phyloP scores from a whole-genome alignment of 768 basidiomycete genomes.

The Lentinula guzmanii region DNA sequence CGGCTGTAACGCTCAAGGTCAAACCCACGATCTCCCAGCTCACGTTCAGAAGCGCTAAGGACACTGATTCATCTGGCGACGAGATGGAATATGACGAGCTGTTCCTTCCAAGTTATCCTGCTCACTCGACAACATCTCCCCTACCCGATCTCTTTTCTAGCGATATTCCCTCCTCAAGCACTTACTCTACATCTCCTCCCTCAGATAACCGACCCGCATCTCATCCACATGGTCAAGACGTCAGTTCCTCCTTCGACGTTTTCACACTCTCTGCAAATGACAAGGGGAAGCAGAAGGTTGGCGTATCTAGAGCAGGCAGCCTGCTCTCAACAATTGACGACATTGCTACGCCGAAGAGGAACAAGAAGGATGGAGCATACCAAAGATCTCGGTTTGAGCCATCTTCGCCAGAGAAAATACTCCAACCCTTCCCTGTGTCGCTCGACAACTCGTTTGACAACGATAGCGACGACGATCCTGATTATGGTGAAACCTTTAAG shows the following conservation, averaged over 20 bases:
- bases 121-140: background rate
- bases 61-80: background rate
- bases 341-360: background rate
- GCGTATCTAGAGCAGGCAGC: background rate
- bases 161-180: background rate
- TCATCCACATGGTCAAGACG: background rate
- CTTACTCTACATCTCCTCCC: background rate
- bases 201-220: background rate
- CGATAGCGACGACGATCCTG: constrained; percentile 1
- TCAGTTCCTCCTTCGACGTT: background rate
- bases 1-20: background rate
- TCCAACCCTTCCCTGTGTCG: constrained; percentile 1
- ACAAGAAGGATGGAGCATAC: background rate
- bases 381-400: background rate
- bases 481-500: background rate
- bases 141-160: background rate
- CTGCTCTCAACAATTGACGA: background rate
- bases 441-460: background rate
- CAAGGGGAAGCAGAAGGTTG: constrained; percentile 2
- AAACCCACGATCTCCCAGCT: background rate
- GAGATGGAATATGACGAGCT: background rate
- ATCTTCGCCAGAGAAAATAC: background rate
- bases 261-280: background rate
- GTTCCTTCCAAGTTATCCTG: background rate
- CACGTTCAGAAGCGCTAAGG: background rate